Base-by-base conservation (phyloP, 257 asterid species). In the Striga asiatica region DNA sequence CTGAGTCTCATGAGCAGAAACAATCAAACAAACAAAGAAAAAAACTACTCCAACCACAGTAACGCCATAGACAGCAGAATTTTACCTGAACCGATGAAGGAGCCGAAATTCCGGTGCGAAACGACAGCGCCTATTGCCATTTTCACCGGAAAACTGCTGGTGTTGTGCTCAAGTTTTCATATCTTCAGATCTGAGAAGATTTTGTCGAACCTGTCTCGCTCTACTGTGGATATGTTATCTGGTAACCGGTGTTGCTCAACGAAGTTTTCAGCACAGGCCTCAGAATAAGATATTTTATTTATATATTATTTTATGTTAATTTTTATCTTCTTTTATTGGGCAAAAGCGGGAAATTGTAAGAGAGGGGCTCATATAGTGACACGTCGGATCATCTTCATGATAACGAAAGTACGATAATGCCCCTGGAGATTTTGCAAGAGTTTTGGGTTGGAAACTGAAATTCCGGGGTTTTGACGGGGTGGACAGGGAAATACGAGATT, bases 61-160 rank as follows among this genome's bases (percentile, higher is more conserved):
- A 64, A 3, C n/a, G 37, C 37, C 32, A 37, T 16, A 58, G 17
- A 9, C 28, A 27, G 32, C 14, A 48, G 20, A 23, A 43, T 24
- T n/a, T 38, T 73, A 89, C 95, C 96, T 50, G 93, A 76, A 72
- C 78, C 79, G 56, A 71, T 13, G 63, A 81, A 77, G 23, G 77
- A 71, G 67, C 82, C 81, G 68, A 83, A 81, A 54, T 79, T 79
- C 82, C 96, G 77, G 78, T 71, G 72, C 60, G 88, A 81, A 69
- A 81, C 77, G 71, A 74, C 76, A 64, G 93, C 76, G 39, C 94
- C 93, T 56, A 81, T 81, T 43, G 91, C 83, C 97, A 89, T 85
- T 58, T 64, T 56, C 71, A n/a, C 73, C 74, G 67, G 79, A 64
- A 51, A 58, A 42, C 31, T 52, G 25, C 28, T 22, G 54, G 53